These are phyloP conservation scores for Phytophthora chlamydospora DNA, from an alignment of 352 stramenopile species.

Conservation along the genomic window DNA sequence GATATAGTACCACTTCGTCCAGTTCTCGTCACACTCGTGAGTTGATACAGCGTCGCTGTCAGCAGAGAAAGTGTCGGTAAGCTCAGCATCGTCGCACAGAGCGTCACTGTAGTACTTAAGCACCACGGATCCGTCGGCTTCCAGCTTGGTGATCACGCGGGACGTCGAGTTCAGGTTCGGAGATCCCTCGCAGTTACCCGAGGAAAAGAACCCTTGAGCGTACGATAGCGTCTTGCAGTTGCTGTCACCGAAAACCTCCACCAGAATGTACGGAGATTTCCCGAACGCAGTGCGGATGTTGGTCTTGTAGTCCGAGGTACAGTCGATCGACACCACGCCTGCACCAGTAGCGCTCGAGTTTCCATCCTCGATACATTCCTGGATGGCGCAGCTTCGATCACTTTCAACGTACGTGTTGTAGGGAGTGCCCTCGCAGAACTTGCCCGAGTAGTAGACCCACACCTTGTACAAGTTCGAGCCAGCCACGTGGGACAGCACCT, in stretches of 20 bases:
- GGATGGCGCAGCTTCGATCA: conserved; percentile 8
- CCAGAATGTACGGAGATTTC: conserved; percentile 26
- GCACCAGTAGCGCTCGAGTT: conserved; percentile 19
- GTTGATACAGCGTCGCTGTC: conserved; percentile 15
- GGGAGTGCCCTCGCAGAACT: conserved; percentile 22
- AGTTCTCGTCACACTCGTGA: conserved; percentile 15
- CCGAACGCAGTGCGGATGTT: conserved; percentile 17
- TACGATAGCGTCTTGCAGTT: conserved; percentile 21
- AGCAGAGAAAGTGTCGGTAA: conserved; percentile 12
- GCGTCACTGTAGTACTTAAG: conserved; percentile 29
- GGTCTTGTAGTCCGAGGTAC: conserved; percentile 32
- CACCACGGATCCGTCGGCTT: conserved; percentile 24
- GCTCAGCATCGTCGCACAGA: conserved; percentile 7
- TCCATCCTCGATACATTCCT: conserved; percentile 10
- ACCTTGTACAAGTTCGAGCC: conserved; percentile 22
- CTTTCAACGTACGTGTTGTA: conserved; percentile 25
- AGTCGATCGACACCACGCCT: conserved; percentile 24
- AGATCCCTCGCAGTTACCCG: conserved; percentile 30
- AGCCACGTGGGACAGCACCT: neutral
- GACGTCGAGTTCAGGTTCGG: conserved; percentile 20
- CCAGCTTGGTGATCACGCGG: conserved; percentile 23
- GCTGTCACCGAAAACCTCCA: conserved; percentile 20
- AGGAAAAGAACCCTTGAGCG: conserved; percentile 19
- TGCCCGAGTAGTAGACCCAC: conserved; percentile 30
- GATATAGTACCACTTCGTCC: conserved; percentile 35